These are phyloP conservation scores for Lophium mytilinum DNA, from an alignment of 495 filamentous ascomycete species.

Conservation along the genomic window DNA sequence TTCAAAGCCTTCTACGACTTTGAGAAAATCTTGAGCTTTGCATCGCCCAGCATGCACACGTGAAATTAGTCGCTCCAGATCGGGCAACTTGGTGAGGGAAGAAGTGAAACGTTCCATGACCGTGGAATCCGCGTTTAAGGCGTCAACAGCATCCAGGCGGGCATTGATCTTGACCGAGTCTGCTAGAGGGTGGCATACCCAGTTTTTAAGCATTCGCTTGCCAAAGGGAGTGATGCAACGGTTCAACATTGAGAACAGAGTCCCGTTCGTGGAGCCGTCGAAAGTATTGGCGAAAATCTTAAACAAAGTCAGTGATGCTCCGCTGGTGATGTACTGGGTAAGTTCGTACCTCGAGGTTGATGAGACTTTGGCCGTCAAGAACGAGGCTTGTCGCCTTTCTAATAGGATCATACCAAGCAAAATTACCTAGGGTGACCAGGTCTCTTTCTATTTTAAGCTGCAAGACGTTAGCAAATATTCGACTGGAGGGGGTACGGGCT, in stretches of 20 bases:
- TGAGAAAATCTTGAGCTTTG: slow-evolving; percentile 82
- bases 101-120: slow-evolving; percentile 76
- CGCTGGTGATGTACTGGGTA: no score
- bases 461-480: background rate
- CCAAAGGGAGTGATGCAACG: slow-evolving; percentile 94
- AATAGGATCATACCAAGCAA: slow-evolving; percentile 88
- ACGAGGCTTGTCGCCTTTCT: slow-evolving; percentile 87
- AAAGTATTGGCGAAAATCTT: slow-evolving; percentile 84
- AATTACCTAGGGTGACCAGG: slow-evolving; percentile 83
- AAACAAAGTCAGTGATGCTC: background rate
- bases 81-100: slow-evolving; percentile 81
- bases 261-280: slow-evolving; percentile 77
- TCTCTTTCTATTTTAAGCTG: slow-evolving; percentile 78
- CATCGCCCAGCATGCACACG: slow-evolving; percentile 87
- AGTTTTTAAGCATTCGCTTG: slow-evolving; percentile 92
- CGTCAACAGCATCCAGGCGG: slow-evolving; percentile 90
- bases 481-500: no score
- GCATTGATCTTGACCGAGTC: slow-evolving; percentile 84
- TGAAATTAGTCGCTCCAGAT: slow-evolving; percentile 89
- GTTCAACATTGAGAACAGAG: slow-evolving; percentile 83
- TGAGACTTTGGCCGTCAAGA: slow-evolving; percentile 90
- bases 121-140: slow-evolving; percentile 71
- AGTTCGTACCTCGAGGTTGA: slow-evolving; percentile 65
- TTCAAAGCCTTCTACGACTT: slow-evolving; percentile 94
- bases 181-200: slow-evolving; percentile 93